Conservation (phyloP, 2,329 filamentous ascomycete species). For the Aulographum hederae region DNA sequence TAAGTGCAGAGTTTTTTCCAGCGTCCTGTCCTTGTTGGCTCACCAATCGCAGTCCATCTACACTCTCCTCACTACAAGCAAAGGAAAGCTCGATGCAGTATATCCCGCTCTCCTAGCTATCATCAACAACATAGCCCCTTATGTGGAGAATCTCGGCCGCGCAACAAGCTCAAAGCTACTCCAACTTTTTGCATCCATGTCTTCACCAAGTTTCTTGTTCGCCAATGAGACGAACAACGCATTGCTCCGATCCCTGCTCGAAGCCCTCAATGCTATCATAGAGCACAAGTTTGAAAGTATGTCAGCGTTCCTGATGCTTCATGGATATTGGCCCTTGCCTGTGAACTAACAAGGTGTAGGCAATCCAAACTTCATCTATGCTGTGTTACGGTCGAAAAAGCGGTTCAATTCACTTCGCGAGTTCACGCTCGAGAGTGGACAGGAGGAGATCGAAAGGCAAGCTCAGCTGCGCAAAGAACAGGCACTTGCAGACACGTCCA, state of each 20-base stretch:
- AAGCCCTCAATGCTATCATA: slow-evolving; percentile 75
- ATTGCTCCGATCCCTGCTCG: slow-evolving; percentile 63
- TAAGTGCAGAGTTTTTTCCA: no score
- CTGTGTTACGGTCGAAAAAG: slow-evolving; percentile 61
- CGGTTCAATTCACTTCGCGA: slow-evolving; percentile 69
- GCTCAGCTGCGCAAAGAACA: slow-evolving; percentile 50
- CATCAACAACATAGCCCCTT: slow-evolving; percentile 81
- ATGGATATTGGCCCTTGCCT: slow-evolving; percentile 8
- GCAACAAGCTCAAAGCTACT: slow-evolving; percentile 65
- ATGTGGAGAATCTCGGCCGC: slow-evolving; percentile 58
- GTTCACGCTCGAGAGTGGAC: slow-evolving; percentile 82
- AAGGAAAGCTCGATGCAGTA: slow-evolving; percentile 75
- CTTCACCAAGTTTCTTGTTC: slow-evolving; percentile 76
- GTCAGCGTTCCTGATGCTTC: slow-evolving; percentile 12
- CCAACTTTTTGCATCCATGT: slow-evolving; percentile 83
- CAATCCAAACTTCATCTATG: slow-evolving; percentile 67
- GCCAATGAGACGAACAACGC: slow-evolving; percentile 83
- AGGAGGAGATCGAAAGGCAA: slow-evolving; percentile 74
- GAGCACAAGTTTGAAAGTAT: slow-evolving; percentile 71
- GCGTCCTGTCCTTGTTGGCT: neutral
- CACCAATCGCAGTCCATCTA: slow-evolving; percentile 53
- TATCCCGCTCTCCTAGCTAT: slow-evolving; percentile 85
- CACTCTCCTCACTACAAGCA: slow-evolving; percentile 74
- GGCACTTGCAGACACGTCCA: slow-evolving; percentile 18
- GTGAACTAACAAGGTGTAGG: slow-evolving; percentile 34